Conservation (phyloP, 257 asterid genomes). For the Nicotiana tomentosiformis region DNA sequence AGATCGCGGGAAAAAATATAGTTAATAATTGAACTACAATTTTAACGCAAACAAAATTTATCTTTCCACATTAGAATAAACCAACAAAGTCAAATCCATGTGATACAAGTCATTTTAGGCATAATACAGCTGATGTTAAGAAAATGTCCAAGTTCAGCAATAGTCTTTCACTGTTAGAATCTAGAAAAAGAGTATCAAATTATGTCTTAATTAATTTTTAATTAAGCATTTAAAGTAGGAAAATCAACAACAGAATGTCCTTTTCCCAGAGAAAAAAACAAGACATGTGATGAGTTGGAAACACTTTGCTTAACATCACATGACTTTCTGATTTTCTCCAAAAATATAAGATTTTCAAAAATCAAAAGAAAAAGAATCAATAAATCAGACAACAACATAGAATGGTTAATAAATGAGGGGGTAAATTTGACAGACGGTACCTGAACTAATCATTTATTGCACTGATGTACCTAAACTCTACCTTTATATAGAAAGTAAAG, state of each 20-base stretch:
- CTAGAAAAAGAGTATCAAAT: not conserved
- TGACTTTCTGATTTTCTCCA: not conserved
- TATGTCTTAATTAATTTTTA: not conserved
- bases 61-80: not conserved
- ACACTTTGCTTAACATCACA: not conserved
- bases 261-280: not conserved
- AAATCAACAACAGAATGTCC: not conserved
- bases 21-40: not conserved
- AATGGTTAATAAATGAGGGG: not conserved
- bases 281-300: conserved; percentile 8
- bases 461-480: not conserved
- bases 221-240: not conserved
- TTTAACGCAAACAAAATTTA: not conserved
- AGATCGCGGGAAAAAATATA: not conserved
- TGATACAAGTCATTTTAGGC: not conserved
- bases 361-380: not conserved
- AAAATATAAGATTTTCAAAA: not conserved
- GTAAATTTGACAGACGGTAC: not conserved
- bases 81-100: not conserved
- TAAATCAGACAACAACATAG: not conserved
- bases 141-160: not conserved
- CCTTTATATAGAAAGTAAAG: not conserved
- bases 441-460: not conserved
- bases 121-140: not conserved
- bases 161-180: not conserved